These are phyloP conservation scores for Fusarium torulosum DNA, from an alignment of 2,329 filamentous ascomycete species.

Conservation along the genomic window DNA sequence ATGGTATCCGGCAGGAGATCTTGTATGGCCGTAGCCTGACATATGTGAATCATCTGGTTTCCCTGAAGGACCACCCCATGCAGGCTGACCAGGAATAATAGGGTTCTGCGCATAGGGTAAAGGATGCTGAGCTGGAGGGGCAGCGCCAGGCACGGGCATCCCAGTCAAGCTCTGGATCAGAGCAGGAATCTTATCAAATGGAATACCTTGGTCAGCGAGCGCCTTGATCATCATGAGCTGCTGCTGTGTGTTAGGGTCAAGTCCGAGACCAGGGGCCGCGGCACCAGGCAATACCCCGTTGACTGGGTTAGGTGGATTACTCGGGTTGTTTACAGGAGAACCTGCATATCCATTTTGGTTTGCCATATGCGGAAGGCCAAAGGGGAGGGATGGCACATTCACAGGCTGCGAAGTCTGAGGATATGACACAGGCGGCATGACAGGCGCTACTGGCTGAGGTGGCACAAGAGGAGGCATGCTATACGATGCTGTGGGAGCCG, in stretches of 20 bases:
- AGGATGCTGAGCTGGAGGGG: conserved; percentile 46
- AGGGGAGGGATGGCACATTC: conserved; percentile 66
- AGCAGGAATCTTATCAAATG: conserved; percentile 79
- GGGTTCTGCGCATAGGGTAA: conserved; percentile 58
- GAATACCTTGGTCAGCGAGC: conserved; percentile 79
- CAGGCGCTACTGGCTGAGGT: conserved; percentile 51
- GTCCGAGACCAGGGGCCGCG: conserved; percentile 49
- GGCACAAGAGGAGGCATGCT: conserved; percentile 51
- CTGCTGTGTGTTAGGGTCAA: conserved; percentile 72
- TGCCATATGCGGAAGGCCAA: conserved; percentile 53
- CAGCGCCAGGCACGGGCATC: conserved; percentile 50
- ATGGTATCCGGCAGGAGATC: conserved; percentile 71
- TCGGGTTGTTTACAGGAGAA: conserved; percentile 45
- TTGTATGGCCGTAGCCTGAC: conserved; percentile 66
- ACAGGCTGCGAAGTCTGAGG: conserved; percentile 67
- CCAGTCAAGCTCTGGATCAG: conserved; percentile 66
- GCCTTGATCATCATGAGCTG: conserved; percentile 82
- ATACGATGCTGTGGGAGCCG: conserved; percentile 61
- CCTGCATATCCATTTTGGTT: conserved; percentile 53
- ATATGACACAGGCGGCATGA: conserved; percentile 52
- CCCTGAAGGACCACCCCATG: conserved; percentile 50
- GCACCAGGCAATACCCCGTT: conserved; percentile 53
- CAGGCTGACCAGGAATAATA: conserved; percentile 54
- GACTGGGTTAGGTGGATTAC: conserved; percentile 49
- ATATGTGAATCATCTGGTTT: conserved; percentile 66